These are phyloP conservation scores for Eucommia ulmoides DNA, from an alignment of 257 asterid genomes.

Conservation along the genomic window DNA sequence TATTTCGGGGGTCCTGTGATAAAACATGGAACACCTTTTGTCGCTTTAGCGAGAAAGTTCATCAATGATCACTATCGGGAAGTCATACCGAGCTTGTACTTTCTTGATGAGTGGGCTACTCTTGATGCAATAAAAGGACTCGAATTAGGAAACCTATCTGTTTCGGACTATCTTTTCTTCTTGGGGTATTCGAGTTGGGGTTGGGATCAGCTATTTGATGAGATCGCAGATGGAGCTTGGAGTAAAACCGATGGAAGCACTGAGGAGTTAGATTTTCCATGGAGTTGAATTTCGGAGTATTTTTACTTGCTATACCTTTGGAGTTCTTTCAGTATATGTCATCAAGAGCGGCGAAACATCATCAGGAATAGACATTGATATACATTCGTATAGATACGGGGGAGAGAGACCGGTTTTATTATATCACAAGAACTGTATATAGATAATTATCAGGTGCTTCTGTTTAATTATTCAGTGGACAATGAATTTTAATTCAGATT, in stretches of 20 bases:
- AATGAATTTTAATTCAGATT: no score
- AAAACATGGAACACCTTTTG: conserved; percentile 70
- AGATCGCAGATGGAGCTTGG: conserved; percentile 92
- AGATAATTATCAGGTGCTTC: no score
- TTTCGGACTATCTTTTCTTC: conserved; percentile 66
- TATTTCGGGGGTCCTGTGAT: conserved; percentile 82
- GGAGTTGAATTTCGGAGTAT: neutral
- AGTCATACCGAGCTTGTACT: conserved; percentile 43
- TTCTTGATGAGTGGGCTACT: conserved; percentile 44
- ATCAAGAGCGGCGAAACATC: no score
- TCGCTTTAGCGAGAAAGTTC: conserved; percentile 39
- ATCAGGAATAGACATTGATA: no score
- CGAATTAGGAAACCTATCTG: conserved; percentile 42
- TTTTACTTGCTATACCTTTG: neutral
- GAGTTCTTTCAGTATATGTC: neutral
- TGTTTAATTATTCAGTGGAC: no score
- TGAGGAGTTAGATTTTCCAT: conserved; percentile 51
- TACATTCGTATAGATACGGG: no score
- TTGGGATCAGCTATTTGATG: conserved; percentile 67
- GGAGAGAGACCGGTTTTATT: no score
- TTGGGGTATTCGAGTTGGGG: conserved; percentile 76
- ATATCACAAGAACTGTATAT: no score
- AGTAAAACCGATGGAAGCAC: conserved; percentile 27
- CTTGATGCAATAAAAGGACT: conserved; percentile 36
- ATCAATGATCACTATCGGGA: conserved; percentile 23